A percentile compares a stretch with the other conserved stretches of the same genome.
These are phyloP conservation scores for Gossypium raimondii DNA, from an alignment of 345 rosid genomes.

Conservation along the genomic window DNA sequence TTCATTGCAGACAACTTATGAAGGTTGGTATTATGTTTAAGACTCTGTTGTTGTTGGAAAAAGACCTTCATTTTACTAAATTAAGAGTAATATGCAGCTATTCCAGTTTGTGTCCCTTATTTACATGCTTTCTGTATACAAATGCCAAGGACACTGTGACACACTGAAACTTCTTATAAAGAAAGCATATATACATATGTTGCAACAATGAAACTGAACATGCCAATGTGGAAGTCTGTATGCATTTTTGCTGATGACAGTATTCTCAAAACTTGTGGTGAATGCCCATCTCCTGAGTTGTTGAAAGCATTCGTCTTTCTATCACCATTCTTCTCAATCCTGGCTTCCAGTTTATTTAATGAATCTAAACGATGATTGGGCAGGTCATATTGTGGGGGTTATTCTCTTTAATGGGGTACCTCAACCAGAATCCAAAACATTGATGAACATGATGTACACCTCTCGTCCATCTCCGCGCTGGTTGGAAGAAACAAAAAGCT, in stretches of 20 bases:
- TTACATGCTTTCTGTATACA: neutral
- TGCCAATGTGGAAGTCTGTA: neutral
- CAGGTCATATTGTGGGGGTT: constrained; percentile 90
- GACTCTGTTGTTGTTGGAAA: neutral
- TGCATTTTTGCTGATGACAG: neutral
- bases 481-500: constrained; percentile 55
- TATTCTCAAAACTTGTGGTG: neutral
- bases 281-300: neutral
- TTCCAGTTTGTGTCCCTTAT: neutral
- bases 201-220: neutral
- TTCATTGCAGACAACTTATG: constrained; percentile 57
- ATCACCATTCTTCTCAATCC: neutral
- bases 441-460: constrained; percentile 40
- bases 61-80: neutral
- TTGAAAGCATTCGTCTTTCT: neutral
- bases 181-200: neutral
- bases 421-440: constrained; percentile 38
- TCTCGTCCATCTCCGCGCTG: constrained; percentile 52
- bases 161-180: neutral
- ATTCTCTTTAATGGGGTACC: constrained; percentile 47
- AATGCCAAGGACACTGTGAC: neutral
- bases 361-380: constrained; percentile 14
- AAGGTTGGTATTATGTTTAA: constrained; percentile 41
- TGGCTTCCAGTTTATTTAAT: constrained; percentile 6
- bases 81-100: neutral